Percentiles rank a stretch among this genome's conserved stretches.
Evolutionary conservation across 2,329 filamentous ascomycete species (phyloP).

Genomic region (Aureobasidium pullulans): DNA sequence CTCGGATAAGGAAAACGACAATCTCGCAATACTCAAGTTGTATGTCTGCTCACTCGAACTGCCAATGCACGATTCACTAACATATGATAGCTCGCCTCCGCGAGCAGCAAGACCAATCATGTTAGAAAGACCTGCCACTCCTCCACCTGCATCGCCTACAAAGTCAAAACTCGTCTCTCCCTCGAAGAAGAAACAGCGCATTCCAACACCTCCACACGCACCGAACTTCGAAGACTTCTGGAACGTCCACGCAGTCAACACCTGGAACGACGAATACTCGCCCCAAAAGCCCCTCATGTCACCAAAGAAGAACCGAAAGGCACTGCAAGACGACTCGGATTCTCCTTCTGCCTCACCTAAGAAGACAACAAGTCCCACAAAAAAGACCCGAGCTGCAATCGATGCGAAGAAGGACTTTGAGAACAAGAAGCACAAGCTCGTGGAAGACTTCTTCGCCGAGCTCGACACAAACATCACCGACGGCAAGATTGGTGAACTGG

Average conservation of each 20-base stretch:
- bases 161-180: conserved; percentile 40
- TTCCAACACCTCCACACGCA: conserved; percentile 49
- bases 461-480: conserved; percentile 60
- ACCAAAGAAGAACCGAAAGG: conserved; percentile 26
- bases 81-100: not conserved
- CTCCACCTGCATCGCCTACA: conserved; percentile 35
- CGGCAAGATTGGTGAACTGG: conserved; percentile 52
- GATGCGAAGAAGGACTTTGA: conserved; percentile 55
- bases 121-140: conserved; percentile 27
- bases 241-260: conserved; percentile 51
- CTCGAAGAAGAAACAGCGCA: conserved; percentile 36
- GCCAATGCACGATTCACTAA: not conserved
- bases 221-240: conserved; percentile 53
- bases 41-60: conserved; percentile 7
- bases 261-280: conserved; percentile 58
- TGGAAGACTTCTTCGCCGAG: conserved; percentile 56
- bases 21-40: conserved; percentile 20
- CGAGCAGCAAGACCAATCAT: not conserved
- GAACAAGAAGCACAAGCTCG: conserved; percentile 53
- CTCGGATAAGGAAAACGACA: conserved; percentile 27
- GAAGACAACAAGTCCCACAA: conserved; percentile 31
- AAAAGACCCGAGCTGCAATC: conserved; percentile 24
- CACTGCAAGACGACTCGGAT: conserved; percentile 18
- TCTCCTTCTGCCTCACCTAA: conserved; percentile 28
- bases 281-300: conserved; percentile 41